Base-by-base conservation (phyloP, 148 eudicot species). In the Persicaria tinctoria region DNA sequence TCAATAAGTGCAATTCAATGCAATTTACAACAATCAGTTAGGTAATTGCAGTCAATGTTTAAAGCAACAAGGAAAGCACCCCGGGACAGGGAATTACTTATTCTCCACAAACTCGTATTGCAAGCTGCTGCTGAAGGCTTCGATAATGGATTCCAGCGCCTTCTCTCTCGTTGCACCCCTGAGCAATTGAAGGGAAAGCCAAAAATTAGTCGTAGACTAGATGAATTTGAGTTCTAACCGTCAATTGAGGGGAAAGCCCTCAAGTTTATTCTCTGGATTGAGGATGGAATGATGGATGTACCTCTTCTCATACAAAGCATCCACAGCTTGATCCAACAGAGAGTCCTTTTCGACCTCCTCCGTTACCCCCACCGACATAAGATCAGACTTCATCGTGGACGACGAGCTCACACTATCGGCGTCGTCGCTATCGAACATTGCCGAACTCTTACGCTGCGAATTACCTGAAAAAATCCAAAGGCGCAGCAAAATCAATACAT, bases 291-390 rank as follows among this genome's bases (percentile, higher is more conserved):
- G 16, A 27, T 63, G 4, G 23, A 72, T 59, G 9, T 63, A 92
- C 97, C 97, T 85, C 82, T 92, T 95, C 86, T 95, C 99, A 55
- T 77, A 92, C 50, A 95, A 80, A 77, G 82, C 88, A 81, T 92
- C 94, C 46, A 95, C 78, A 60, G 79, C 72, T 78, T 81, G 88
- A 83, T 95, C 99, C 82, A 95, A 90, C 56, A 87, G 75, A 73
- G 78, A 78, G 63, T 89, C 97, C 60, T 85, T 89, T 44, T 82
- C 89, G 18, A 90, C 86, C 57, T 92, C 97, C 79, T 84, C 87
- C 64, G 46, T 77, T 62, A 75, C 81, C n/a, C 86, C 82, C 56
- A 76, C 82, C 27, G 79, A 14, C 79, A 86, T 73, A 17, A 79
- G 66, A 46, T 90, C 96, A 0, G 91, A 86, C 71, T 85, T 87